Base-by-base conservation (phyloP, 805 yeast species). In the Yueomyces sp. region DNA sequence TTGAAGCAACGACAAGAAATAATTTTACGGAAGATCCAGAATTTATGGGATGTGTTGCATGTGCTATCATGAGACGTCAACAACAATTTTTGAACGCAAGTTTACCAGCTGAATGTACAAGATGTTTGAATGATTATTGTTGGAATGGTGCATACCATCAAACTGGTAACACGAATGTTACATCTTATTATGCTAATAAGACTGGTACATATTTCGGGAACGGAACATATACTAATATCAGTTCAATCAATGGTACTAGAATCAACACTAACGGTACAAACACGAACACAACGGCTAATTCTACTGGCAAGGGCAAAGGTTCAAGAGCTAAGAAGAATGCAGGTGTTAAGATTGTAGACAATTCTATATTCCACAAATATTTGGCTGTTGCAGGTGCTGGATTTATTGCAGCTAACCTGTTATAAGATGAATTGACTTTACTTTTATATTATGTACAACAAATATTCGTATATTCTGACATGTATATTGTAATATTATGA, bases 51-150 rank as follows among this genome's bases (percentile, higher is more conserved):
- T 85, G 95, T 67, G 72, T 85, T 39, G 83, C 84, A 3, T 85
- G 95, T 67, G 95, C 94, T 7, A 72, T 85, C 40, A 71, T 85
- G 51, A 80, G 84, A 64, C 76, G 95, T 59, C 74, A 81, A 40
- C 79, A 80, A 55, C 92, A 85, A 63, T 71, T 90, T 56, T 63
- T 70, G 34, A 77, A 79, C 36, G 62, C 68, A 39, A 68, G 73
- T 27, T 81, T 81, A 46, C 62, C 68, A n/a, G 77, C 70, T 1
- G 85, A 82, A 57, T 86, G 96, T 66, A 63, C 73, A 50, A 47
- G 65, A 43, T 86, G 96, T 60, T 84, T 85, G 60, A 62, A 66
- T 32, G 67, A 66, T 4, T 85, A 85, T 63, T 86, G 95, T 63
- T 74, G 49, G 71, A 68, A 59, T 65, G 76, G 62, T 65, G 73